Evolutionary conservation across 768 basidiomycete species (phyloP), one percentile per base, ranked within the genome.

Genomic region (Phylloporus sp.): DNA sequence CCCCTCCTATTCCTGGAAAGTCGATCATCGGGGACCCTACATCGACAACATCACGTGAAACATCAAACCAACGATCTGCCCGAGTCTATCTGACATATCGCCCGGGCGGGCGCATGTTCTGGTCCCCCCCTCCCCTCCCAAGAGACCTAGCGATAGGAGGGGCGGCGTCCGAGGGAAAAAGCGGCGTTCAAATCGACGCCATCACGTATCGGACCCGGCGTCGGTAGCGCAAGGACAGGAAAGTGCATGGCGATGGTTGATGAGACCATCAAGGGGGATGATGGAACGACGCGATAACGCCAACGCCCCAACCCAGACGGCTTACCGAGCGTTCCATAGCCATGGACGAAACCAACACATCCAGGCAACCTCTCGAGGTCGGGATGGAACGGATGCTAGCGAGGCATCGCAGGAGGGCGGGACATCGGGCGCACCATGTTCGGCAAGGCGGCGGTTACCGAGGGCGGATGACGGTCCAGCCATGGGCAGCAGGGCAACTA

Each of bases 11-110:
- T 41, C 21, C 27, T 6, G 42, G 38, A 21, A 32, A 29, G 50
- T 52, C 49, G 49, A 40, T 44, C 48, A 40, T 50, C 41, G 29
- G 44, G 4, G 17, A n/a, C n/a, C n/a, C n/a, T n/a, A n/a, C n/a
- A n/a, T n/a, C n/a, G n/a, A n/a, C n/a, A n/a, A n/a, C n/a, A n/a
- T n/a, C n/a, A 29, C 4, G 6, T 29, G 11, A 14, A 14, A 14
- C 28, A 14, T 6, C 14, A 29, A 13, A 29, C 14, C 11, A 29
- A 14, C 13, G 28, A 32, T 32, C 31, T 32, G 8, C 31, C n/a
- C 15, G n/a, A 32, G 31, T 32, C 31, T 7, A 32, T 32, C 31
- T 32, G n/a, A 9, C 27, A 8, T 27, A 8, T 8, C 27, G 27
- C 7, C 27, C 27, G 27, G 9, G 8, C 7, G 9, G 9, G 5